Conservation (phyloP, 345 rosid species). For the Raphanus raphanistrum region DNA sequence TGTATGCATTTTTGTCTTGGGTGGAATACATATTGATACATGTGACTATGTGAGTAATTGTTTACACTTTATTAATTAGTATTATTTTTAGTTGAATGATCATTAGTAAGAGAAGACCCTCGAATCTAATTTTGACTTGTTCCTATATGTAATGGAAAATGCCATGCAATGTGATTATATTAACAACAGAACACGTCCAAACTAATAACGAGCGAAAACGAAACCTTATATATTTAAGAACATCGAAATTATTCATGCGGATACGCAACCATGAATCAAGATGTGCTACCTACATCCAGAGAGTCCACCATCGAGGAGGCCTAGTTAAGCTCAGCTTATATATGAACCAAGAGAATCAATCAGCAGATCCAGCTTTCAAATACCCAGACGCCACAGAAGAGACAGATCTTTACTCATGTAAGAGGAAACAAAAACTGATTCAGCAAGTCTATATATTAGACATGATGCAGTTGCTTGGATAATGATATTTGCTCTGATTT, state of each 20-base stretch:
- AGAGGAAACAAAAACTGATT: neutral
- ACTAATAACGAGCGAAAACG: neutral
- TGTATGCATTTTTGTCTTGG: neutral
- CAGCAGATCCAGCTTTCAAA: neutral
- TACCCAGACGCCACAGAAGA: neutral
- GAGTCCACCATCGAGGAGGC: neutral
- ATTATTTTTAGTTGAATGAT: neutral
- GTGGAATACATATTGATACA: slow-evolving; percentile 2
- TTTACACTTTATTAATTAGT: neutral
- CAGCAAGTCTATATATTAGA: neutral
- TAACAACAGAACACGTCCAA: slow-evolving; percentile 11
- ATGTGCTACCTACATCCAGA: neutral
- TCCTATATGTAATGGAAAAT: neutral
- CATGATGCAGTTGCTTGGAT: neutral
- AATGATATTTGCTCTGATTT: neutral
- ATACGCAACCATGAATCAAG: neutral
- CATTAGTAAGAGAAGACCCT: neutral
- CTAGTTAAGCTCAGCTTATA: neutral
- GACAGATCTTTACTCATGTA: neutral
- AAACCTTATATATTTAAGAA: neutral
- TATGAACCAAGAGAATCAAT: neutral
- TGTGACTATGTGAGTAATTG: neutral
- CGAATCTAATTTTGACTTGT: slow-evolving; percentile 10
- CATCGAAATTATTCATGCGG: neutral
- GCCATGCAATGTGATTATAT: slow-evolving; percentile 7